Conservation (phyloP, 2,329 filamentous ascomycete species). For the Graphilbum fragrans region DNA sequence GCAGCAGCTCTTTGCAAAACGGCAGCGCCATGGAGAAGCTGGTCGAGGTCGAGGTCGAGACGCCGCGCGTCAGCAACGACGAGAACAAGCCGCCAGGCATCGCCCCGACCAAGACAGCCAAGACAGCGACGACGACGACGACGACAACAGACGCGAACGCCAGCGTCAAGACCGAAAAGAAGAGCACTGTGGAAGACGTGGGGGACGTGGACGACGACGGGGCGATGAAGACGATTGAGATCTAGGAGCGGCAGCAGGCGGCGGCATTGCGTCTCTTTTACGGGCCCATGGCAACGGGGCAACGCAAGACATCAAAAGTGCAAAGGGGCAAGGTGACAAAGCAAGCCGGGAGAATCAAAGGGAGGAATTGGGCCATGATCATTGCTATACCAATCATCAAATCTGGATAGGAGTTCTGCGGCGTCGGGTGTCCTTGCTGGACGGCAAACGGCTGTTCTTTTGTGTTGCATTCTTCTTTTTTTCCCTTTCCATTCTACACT, state of each 20-base stretch:
- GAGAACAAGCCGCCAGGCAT: constrained; percentile 12
- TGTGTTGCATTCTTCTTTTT: background rate
- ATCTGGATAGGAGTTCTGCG: constrained; percentile 10
- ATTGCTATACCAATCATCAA: constrained; percentile 4
- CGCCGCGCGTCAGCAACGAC: constrained; percentile 35
- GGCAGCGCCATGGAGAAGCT: constrained; percentile 34
- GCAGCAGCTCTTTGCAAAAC: constrained; percentile 14
- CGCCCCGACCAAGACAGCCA: background rate
- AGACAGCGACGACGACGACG: background rate
- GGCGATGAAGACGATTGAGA: constrained; percentile 51
- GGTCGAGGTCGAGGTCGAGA: constrained; percentile 47
- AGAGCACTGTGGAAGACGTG: background rate
- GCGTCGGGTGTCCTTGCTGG: constrained; percentile 5
- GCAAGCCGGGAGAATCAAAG: background rate
- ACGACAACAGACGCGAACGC: background rate
- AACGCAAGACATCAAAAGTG: too few species aligned
- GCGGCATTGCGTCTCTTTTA: too few species aligned
- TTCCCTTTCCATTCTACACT: background rate
- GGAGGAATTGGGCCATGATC: constrained; percentile 1
- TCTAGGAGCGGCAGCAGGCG: too few species aligned
- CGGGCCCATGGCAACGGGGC: too few species aligned
- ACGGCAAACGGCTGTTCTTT: constrained; percentile 1
- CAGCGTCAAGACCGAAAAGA: background rate
- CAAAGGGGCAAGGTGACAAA: background rate
- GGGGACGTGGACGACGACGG: constrained; percentile 37